A percentile compares a stretch with the other conserved stretches of the same genome.
Conservation (phyloP, 257 asterid genomes). For the Petrea volubilis region DNA sequence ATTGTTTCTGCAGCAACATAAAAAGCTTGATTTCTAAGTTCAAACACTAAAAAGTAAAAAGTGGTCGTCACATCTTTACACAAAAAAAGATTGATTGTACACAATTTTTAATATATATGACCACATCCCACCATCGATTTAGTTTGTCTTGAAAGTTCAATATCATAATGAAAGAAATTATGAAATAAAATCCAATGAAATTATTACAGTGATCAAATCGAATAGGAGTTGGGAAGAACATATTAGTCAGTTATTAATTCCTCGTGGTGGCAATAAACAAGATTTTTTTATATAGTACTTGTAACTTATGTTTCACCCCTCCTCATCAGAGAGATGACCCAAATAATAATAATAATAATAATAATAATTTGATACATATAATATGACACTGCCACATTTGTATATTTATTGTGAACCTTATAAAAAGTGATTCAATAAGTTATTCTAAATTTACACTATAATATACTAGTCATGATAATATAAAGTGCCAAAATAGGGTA, state of each 20-base stretch:
- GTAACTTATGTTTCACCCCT: background rate
- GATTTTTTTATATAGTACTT: background rate
- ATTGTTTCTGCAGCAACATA: conserved; percentile 25
- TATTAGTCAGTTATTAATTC: background rate
- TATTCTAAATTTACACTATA: too few species aligned
- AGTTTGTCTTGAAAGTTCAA: conserved; percentile 28
- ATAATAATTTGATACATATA: too few species aligned
- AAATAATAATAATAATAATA: too few species aligned
- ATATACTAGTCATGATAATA: too few species aligned
- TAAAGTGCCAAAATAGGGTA: too few species aligned
- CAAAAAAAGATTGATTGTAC: conserved; percentile 22
- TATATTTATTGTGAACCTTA: too few species aligned
- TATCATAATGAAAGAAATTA: conserved; percentile 9
- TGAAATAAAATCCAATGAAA: conserved; percentile 9
- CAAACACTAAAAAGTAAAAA: conserved; percentile 9
- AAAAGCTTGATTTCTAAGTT: conserved; percentile 28
- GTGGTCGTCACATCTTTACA: conserved; percentile 9
- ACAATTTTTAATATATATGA: background rate
- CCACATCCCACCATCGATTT: conserved; percentile 37
- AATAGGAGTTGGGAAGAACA: too few species aligned
- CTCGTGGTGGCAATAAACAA: background rate
- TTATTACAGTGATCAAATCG: too few species aligned
- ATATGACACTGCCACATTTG: too few species aligned
- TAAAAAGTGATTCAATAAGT: too few species aligned
- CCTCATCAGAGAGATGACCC: background rate